Evolutionary conservation across 2,329 filamentous ascomycete species (phyloP), one percentile per base, ranked within the genome.

Genomic region (Periconia macrospinosa): DNA sequence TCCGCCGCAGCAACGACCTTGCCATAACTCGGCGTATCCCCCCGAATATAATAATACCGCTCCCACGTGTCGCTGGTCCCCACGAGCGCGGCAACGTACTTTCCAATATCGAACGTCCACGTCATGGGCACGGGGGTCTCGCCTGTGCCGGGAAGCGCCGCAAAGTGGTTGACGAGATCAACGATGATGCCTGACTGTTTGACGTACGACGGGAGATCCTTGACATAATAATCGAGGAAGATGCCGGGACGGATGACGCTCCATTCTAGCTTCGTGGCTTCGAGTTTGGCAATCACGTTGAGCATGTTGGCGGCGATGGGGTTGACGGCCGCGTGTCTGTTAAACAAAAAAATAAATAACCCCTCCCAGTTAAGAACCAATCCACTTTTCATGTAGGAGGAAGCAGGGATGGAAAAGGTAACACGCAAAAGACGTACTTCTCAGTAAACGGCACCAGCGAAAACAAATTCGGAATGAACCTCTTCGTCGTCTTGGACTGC

Each of bases 101-200:
- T 72, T 2, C 75, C 80, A 41, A 84, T 67, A 59, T 84, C 81
- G 5, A 66, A 66, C 1, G 75, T 79, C 58, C 82, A 78, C 0
- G 80, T 83, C 62, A 82, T 78, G 2, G 72, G 65, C 9, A 79
- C 69, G 2, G 66, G 65, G 6, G 67, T 71, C n/a, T 78, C 69
- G 0, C 82, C 82, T 19, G 76, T 69, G 0, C 79, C 80, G 0
- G 81, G 81, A 18, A 83, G 77, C 11, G 75, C 78, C 1, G 81
- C 81, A 2, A 19, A 23, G 20, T 57, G 50, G 18, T 42, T 19
- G 1, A 33, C 17, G 2, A 59, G n/a, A 35, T 66, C 61, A 30
- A 66, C n/a, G 15, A 33, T 35, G 17, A 62, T 45, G 1, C 48
- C 11, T 15, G 27, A 33, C 3, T 33, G 27, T 3, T 20, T 41